Percentiles rank a stretch among this genome's conserved stretches.
Evolutionary conservation across 345 rosid species (phyloP).

Genomic region (Syzygium jambos): DNA sequence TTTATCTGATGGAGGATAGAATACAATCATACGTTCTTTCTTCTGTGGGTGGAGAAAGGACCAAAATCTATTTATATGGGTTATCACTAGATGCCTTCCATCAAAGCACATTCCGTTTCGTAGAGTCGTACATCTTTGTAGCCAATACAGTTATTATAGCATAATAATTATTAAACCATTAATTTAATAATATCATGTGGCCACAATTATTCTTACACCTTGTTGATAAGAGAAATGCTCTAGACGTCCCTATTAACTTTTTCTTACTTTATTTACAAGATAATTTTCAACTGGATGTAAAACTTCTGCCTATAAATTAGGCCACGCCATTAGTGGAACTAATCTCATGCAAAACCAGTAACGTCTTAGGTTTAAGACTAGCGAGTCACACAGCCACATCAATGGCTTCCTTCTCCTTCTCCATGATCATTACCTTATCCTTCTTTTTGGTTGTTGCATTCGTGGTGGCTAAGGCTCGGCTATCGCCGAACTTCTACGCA

Average conservation of each 20-base stretch:
- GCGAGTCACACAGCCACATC: background rate
- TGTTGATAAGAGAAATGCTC: background rate
- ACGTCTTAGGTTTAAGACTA: background rate
- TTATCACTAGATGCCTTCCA: too few relatives aligned
- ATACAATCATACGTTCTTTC: too few relatives aligned
- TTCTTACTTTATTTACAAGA: background rate
- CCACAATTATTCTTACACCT: too few relatives aligned
- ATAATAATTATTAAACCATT: too few relatives aligned
- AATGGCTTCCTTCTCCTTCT: background rate
- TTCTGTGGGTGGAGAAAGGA: too few relatives aligned
- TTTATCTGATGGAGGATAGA: too few relatives aligned
- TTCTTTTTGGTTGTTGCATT: background rate
- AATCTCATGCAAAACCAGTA: background rate
- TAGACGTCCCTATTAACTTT: background rate
- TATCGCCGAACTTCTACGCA: constrained; percentile 15
- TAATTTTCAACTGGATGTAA: background rate
- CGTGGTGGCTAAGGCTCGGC: background rate
- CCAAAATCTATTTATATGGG: too few relatives aligned
- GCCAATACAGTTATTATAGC: too few relatives aligned
- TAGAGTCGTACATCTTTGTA: too few relatives aligned
- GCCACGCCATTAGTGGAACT: background rate
- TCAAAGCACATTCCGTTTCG: too few relatives aligned
- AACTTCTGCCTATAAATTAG: background rate
- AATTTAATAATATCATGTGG: too few relatives aligned
- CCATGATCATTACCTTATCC: background rate